Evolutionary conservation across 2,329 filamentous ascomycete genomes (phyloP).

Genomic region (Lomentospora prolificans): DNA sequence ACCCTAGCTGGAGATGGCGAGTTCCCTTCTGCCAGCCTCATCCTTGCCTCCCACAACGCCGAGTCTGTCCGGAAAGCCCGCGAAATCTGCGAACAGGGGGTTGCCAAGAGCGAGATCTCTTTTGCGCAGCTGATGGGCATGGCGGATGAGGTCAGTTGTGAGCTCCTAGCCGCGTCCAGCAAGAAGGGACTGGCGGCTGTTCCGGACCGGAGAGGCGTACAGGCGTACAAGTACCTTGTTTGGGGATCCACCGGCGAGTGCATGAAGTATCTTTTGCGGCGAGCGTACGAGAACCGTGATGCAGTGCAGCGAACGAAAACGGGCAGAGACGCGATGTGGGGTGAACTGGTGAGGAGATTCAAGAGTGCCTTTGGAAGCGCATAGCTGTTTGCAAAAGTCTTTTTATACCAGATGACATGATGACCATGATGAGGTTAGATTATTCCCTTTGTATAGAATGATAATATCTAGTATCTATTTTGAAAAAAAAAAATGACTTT

Average conservation of each 20-base stretch:
- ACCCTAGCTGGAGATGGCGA: conserved; percentile 24
- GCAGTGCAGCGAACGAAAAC: conserved; percentile 54
- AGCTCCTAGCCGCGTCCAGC: conserved; percentile 29
- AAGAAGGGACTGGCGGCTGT: conserved; percentile 1
- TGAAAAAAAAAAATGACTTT: not conserved
- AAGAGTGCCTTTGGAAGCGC: conserved; percentile 30
- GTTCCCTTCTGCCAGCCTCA: conserved; percentile 52
- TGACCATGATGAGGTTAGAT: not conserved
- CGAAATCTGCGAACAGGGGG: conserved; percentile 35
- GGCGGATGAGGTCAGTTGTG: conserved; percentile 83
- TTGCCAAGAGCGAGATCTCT: conserved; percentile 27
- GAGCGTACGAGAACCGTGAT: conserved; percentile 61
- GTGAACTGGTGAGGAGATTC: conserved; percentile 48
- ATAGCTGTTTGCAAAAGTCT: conserved; percentile 10
- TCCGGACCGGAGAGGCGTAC: conserved; percentile 15
- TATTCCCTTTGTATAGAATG: not conserved
- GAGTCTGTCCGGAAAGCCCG: conserved; percentile 54
- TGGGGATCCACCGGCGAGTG: conserved; percentile 70
- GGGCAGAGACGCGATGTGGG: conserved; percentile 52
- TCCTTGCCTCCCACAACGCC: conserved; percentile 78
- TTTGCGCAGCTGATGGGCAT: conserved; percentile 79
- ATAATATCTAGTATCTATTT: conserved; percentile 8
- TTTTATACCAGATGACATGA: not conserved
- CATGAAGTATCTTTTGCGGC: conserved; percentile 65
- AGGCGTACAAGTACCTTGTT: conserved; percentile 57